Evolutionary conservation across 495 filamentous ascomycete genomes (phyloP), one percentile per base, ranked within the genome.

Genomic region (Acidomyces sp.): DNA sequence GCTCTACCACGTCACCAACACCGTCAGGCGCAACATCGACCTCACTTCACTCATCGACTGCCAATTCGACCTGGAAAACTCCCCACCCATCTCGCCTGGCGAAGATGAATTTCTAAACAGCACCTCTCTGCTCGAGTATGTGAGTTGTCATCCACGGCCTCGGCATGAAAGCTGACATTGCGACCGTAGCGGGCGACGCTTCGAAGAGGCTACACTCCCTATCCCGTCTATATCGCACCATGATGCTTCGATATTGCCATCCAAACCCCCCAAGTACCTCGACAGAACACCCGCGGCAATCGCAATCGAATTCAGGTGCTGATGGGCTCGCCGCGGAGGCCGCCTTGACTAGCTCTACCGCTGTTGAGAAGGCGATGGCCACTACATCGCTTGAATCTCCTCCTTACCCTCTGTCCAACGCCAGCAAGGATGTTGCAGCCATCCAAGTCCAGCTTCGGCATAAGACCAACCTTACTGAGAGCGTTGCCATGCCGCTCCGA

Each of bases 81-180:
- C 7, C 25, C 20, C 47, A 37, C 34, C 34, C 6, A 34, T 28
- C 44, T 62, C 63, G 54, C 56, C 63, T 39, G 53, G 63, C 39
- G 67, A 67, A 46, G 69, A 75, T 60, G 22, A 38, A 4, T 50
- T 31, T 49, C 69, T 93, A 29, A 71, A 82, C 43, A 71, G 70
- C 44, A 78, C 76, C 61, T 79, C 87, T 49, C 74, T 93, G 39
- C 52, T 75, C 38, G 76, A 77, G 86, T 93, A 75, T 6, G 23
- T 40, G 3, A 3, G 17, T 9, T 17, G 21, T 11, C 21, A n/a
- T 17, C 6, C 22, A 24, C n/a, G n/a, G n/a, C n/a, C n/a, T n/a
- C n/a, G n/a, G n/a, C n/a, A n/a, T n/a, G n/a, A n/a, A n/a, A n/a
- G n/a, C 40, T 35, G 18, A 27, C 40, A 15, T 9, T 26, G 40